These are phyloP conservation scores for Primulina tabacum DNA, from an alignment of 257 asterid species.

Conservation along the genomic window DNA sequence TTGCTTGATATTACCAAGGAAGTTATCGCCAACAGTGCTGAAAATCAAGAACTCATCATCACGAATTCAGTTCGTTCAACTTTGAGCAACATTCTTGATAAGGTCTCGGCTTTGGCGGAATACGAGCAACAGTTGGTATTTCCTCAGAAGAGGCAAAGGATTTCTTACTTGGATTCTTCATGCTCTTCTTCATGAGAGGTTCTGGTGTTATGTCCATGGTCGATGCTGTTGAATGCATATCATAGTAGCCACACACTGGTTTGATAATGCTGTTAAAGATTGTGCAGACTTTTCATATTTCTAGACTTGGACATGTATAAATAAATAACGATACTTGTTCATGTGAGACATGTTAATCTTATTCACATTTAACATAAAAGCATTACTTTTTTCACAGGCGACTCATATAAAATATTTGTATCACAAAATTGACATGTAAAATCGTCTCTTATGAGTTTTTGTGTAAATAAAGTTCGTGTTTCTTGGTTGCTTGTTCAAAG, in stretches of 20 bases:
- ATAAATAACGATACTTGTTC: neutral
- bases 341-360: neutral
- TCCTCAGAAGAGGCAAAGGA: slow-evolving; percentile 55
- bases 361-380: no score
- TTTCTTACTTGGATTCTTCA: slow-evolving; percentile 31
- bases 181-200: slow-evolving; percentile 31
- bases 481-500: no score
- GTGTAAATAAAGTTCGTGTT: neutral
- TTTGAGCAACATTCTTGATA: slow-evolving; percentile 49
- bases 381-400: no score
- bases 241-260: neutral
- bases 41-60: slow-evolving; percentile 18
- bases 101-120: slow-evolving; percentile 53
- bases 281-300: neutral
- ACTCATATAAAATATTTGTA: no score
- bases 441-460: no score
- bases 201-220: neutral
- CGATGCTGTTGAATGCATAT: neutral
- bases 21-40: slow-evolving; percentile 8
- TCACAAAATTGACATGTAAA: no score
- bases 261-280: neutral
- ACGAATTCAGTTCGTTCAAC: slow-evolving; percentile 40
- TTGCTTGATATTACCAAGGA: slow-evolving; percentile 30
- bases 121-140: slow-evolving; percentile 35
- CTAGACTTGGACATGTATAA: neutral